Evolutionary conservation across 148 eudicot genomes (phyloP).

Genomic region (Drosera capensis): DNA sequence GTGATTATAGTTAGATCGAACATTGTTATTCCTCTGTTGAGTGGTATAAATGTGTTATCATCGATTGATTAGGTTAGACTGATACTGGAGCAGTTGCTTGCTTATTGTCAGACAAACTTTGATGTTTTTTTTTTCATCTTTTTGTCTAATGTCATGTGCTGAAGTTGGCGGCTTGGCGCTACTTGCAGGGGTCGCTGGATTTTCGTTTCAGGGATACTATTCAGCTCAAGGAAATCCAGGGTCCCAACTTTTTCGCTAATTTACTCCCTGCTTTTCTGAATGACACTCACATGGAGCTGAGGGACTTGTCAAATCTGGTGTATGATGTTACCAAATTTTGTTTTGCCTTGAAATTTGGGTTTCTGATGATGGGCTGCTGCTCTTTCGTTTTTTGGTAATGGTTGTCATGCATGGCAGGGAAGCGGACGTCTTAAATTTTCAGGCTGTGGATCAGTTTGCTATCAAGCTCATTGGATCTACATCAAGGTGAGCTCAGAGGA

Average conservation of each 20-base stretch:
- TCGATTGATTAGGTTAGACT: too few species aligned
- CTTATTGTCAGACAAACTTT: too few species aligned
- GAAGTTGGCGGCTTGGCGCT: too few species aligned
- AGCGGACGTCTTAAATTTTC: neutral
- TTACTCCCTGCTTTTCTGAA: slow-evolving; percentile 9
- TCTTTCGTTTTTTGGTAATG: too few species aligned
- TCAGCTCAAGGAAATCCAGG: slow-evolving; percentile 8
- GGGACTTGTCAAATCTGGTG: slow-evolving; percentile 6
- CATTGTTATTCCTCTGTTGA: too few species aligned
- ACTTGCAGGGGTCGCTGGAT: slow-evolving; percentile 10
- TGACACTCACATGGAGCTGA: slow-evolving; percentile 5
- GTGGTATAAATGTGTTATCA: too few species aligned
- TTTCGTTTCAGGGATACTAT: slow-evolving; percentile 7
- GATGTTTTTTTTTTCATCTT: too few species aligned
- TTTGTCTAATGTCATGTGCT: too few species aligned
- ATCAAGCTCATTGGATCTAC: slow-evolving; percentile 18
- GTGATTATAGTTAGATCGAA: too few species aligned
- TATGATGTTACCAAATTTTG: neutral
- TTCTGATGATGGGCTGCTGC: neutral
- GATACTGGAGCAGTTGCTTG: too few species aligned
- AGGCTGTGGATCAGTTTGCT: slow-evolving; percentile 14
- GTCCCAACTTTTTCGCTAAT: slow-evolving; percentile 12
- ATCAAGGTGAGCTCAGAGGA: slow-evolving; percentile 17
- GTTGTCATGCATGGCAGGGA: slow-evolving; percentile 2
- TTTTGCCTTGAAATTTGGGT: neutral